Conservation (phyloP, 768 basidiomycete genomes). For the Tricholoma hemisulphureum region DNA sequence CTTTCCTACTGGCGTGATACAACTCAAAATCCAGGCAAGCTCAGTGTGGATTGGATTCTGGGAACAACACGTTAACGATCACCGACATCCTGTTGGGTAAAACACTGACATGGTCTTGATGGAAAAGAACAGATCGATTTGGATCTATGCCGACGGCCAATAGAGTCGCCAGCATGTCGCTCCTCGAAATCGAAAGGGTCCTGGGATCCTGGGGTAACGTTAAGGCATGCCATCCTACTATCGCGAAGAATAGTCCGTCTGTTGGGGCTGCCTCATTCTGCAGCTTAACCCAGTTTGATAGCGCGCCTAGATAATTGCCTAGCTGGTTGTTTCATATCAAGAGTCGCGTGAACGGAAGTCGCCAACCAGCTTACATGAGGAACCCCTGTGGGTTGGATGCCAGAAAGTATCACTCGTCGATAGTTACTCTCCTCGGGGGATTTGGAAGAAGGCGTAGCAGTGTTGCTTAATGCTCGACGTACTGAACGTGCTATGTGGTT, state of each 20-base stretch:
- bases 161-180: constrained; percentile 78
- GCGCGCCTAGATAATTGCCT: constrained; percentile 91
- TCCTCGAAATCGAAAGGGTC: constrained; percentile 56
- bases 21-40: constrained; percentile 86
- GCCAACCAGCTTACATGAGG: constrained; percentile 65
- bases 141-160: constrained; percentile 87
- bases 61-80: background rate
- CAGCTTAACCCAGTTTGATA: constrained; percentile 84
- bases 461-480: constrained; percentile 15
- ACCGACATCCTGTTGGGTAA: background rate
- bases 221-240: constrained; percentile 93
- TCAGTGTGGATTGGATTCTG: constrained; percentile 86
- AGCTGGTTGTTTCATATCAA: constrained; percentile 48
- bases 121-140: constrained; percentile 69
- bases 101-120: constrained; percentile 80
- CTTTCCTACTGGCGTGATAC: constrained; percentile 78
- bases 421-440: background rate
- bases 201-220: constrained; percentile 86
- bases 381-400: constrained; percentile 91
- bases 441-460: background rate
- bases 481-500: constrained; percentile 16
- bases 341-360: constrained; percentile 4
- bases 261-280: constrained; percentile 58
- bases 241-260: constrained; percentile 75
- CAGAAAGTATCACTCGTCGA: constrained; percentile 67